Evolutionary conservation across 2,329 filamentous ascomycete species (phyloP).

Genomic region (Cladophialophora psammophila): DNA sequence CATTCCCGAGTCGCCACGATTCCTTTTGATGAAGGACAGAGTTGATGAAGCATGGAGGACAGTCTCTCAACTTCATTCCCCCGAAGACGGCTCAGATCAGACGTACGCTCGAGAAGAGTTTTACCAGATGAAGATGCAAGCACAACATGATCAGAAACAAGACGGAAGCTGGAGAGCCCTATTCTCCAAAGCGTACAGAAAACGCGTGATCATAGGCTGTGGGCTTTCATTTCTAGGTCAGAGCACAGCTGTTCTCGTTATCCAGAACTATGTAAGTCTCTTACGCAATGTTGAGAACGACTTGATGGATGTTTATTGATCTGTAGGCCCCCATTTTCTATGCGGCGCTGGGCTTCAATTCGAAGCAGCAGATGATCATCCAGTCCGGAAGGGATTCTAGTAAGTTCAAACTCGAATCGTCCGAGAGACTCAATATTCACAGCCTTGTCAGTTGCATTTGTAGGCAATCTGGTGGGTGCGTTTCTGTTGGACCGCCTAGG

Average conservation of each 20-base stretch:
- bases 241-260: conserved; percentile 4
- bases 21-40: conserved; percentile 52
- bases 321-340: conserved; percentile 1
- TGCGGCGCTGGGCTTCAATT: not conserved
- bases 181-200: conserved; percentile 1
- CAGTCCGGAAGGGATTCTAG: not conserved
- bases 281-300: not conserved
- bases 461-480: conserved; percentile 45
- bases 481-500: conserved; percentile 55
- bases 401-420: not conserved
- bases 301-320: not conserved
- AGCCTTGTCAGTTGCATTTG: not conserved
- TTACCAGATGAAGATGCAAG: conserved; percentile 54
- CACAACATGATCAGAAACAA: conserved; percentile 46
- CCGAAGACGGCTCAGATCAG: conserved; percentile 48
- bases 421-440: too few relatives aligned
- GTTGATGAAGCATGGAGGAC: conserved; percentile 51
- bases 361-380: not conserved
- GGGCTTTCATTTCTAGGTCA: not conserved
- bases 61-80: conserved; percentile 53
- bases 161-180: not conserved
- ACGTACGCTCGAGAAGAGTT: conserved; percentile 49
- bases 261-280: conserved; percentile 7
- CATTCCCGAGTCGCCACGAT: conserved; percentile 49
- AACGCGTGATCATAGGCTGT: not conserved